A percentile compares a stretch with the other conserved stretches of the same genome.
These are phyloP conservation scores for Bruguiera parviflora DNA, from an alignment of 345 rosid genomes.

Conservation along the genomic window DNA sequence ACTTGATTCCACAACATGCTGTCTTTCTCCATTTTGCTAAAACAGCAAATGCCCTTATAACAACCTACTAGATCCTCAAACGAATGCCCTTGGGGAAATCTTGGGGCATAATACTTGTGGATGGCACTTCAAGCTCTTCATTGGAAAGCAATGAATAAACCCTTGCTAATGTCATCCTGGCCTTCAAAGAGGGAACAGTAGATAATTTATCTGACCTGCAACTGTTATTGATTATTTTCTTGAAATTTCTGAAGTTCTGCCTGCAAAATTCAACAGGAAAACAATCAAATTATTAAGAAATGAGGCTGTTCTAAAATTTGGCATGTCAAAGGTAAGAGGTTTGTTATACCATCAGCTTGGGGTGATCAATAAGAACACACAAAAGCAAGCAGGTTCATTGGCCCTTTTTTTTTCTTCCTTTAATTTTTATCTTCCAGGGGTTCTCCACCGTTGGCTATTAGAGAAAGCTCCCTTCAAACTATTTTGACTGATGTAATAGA, in stretches of 20 bases:
- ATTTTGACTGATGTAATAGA: neutral
- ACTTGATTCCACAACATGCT: too few species aligned
- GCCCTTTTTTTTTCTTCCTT: neutral
- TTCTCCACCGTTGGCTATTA: neutral
- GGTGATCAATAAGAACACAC: neutral
- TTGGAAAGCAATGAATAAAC: too few species aligned
- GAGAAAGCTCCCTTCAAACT: neutral
- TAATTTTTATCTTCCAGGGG: neutral
- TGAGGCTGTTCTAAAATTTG: neutral
- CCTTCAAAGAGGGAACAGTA: neutral
- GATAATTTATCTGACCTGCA: neutral
- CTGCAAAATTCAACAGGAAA: constrained; percentile 20
- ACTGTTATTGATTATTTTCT: neutral
- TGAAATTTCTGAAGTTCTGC: constrained; percentile 25
- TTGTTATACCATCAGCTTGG: neutral
- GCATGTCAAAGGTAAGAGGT: neutral
- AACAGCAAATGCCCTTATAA: too few species aligned
- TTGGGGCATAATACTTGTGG: too few species aligned
- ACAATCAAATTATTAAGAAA: neutral
- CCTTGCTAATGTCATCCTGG: too few species aligned
- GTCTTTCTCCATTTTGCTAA: too few species aligned
- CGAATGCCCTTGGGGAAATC: too few species aligned
- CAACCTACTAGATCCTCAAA: too few species aligned
- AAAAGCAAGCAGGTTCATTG: neutral
- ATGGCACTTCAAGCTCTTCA: too few species aligned